Conservation (phyloP, 2,329 filamentous ascomycete genomes). For the Trichophaea hybrida region DNA sequence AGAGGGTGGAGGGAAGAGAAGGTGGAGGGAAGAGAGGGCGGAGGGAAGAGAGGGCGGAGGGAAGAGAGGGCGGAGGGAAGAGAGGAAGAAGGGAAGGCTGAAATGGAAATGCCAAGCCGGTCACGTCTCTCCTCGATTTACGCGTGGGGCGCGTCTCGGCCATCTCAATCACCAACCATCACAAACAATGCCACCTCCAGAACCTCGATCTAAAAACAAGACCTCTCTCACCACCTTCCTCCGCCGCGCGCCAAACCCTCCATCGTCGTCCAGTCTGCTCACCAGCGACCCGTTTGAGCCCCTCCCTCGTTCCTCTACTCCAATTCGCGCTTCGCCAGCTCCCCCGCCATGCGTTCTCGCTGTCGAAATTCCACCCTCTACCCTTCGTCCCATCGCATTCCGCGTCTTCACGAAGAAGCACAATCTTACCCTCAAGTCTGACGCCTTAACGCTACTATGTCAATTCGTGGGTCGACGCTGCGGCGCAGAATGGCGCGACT, state of each 20-base stretch:
- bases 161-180: no score
- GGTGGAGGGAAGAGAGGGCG: neutral
- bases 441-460: conserved; percentile 70
- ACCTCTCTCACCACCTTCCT: conserved; percentile 1
- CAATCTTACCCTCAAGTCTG: conserved; percentile 77
- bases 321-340: conserved; percentile 8
- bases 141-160: no score
- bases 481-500: conserved; percentile 90
- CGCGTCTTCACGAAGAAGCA: conserved; percentile 96
- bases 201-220: neutral
- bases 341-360: conserved; percentile 49
- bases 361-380: conserved; percentile 75
- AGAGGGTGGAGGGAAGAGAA: neutral
- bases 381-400: conserved; percentile 78
- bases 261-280: conserved; percentile 11
- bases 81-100: neutral
- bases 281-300: conserved; percentile 23
- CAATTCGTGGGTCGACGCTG: conserved; percentile 86
- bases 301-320: conserved; percentile 17
- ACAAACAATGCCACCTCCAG: neutral
- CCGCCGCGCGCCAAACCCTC: neutral
- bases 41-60: neutral
- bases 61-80: neutral
- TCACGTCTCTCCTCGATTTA: no score
- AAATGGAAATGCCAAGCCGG: neutral